These are phyloP conservation scores for Globisporangium rhizosaccharum DNA, from an alignment of 352 stramenopile species.

Conservation along the genomic window DNA sequence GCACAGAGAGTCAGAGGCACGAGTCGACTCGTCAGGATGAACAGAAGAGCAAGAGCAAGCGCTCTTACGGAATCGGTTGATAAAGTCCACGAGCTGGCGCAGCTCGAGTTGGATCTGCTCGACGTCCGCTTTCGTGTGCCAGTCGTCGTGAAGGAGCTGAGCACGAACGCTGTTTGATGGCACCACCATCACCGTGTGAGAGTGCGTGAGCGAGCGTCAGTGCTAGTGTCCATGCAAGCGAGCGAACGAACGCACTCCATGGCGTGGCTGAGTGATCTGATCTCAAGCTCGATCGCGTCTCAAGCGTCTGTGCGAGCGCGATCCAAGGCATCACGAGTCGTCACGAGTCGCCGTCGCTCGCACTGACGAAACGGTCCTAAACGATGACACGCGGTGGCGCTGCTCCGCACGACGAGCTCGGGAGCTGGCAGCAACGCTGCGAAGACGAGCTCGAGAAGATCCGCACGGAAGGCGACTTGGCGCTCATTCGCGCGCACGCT, in stretches of 20 bases:
- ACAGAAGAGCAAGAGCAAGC: not conserved
- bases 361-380: not conserved
- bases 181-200: too few relatives aligned
- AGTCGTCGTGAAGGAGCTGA: constrained; percentile 44
- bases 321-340: not conserved
- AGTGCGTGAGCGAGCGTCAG: constrained; percentile 10
- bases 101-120: constrained; percentile 47
- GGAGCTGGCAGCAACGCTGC: constrained; percentile 19
- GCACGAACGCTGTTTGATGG: constrained; percentile 14
- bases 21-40: not conserved
- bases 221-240: not conserved
- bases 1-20: not conserved
- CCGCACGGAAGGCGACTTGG: constrained; percentile 56
- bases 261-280: not conserved
- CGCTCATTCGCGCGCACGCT: constrained; percentile 64
- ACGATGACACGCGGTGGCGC: not conserved
- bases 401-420: not conserved
- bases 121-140: constrained; percentile 38
- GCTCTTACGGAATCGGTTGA: constrained; percentile 52
- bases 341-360: too few relatives aligned
- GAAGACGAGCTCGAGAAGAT: constrained; percentile 89
- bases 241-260: not conserved
- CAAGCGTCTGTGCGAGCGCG: not conserved
- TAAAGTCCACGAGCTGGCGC: constrained; percentile 50
- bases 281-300: not conserved